Percentiles rank a stretch among this genome's conserved stretches.
phyloP scores from a whole-genome alignment of 163 green algal species.

The Chlorella variabilis region DNA sequence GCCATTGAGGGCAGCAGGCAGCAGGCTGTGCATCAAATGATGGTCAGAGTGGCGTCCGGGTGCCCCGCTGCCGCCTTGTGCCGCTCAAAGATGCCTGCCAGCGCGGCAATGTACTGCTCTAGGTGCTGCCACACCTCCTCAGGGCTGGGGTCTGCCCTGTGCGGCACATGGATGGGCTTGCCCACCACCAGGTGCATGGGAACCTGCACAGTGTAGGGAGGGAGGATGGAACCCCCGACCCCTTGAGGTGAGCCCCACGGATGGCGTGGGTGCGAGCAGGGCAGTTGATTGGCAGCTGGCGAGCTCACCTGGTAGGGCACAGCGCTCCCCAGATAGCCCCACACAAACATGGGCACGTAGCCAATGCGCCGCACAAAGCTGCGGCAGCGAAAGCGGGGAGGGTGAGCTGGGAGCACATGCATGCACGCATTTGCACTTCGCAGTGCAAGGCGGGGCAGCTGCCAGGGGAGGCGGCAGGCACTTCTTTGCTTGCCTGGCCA shows the following conservation, averaged over 20 bases:
- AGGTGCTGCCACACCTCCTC: conserved; percentile 53
- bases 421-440: no score
- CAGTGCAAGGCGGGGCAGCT: no score
- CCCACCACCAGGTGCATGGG: conserved; percentile 76
- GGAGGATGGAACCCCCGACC: no score
- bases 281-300: not conserved
- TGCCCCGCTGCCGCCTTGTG: conserved; percentile 49
- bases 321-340: conserved; percentile 62
- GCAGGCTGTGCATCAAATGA: conserved; percentile 14
- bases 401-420: not conserved
- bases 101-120: conserved; percentile 54
- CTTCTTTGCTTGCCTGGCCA: not conserved
- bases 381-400: not conserved
- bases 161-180: conserved; percentile 63
- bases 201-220: not conserved
- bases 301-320: conserved; percentile 51
- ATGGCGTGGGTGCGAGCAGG: not conserved
- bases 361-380: conserved; percentile 50
- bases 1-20: no score
- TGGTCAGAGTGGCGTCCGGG: conserved; percentile 19
- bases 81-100: conserved; percentile 55
- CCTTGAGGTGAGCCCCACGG: no score
- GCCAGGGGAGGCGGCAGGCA: not conserved
- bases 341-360: conserved; percentile 70
- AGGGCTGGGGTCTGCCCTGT: conserved; percentile 33